Percentiles rank a stretch among this genome's conserved stretches.
These are phyloP conservation scores for Alternaria sp. DNA, from an alignment of 2,329 filamentous ascomycete genomes.

Conservation along the genomic window DNA sequence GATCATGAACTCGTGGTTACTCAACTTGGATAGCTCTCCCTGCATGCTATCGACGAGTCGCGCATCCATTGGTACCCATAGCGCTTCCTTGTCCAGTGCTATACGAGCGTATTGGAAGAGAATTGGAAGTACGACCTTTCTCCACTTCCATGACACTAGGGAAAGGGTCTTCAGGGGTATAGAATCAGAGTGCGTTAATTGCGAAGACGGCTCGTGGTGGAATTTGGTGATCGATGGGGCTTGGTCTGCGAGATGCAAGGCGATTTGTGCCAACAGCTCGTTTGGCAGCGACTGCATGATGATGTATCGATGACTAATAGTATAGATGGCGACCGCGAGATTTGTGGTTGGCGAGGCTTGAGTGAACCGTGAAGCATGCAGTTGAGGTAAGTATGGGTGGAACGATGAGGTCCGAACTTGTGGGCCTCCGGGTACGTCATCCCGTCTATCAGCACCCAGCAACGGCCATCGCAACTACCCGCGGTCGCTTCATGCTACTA, in stretches of 20 bases:
- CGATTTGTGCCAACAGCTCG: slow-evolving; percentile 46
- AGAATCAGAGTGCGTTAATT: slow-evolving; percentile 29
- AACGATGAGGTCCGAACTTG: background rate
- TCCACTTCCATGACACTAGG: slow-evolving; percentile 39
- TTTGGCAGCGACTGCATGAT: slow-evolving; percentile 42
- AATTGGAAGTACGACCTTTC: slow-evolving; percentile 39
- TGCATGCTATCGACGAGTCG: slow-evolving; percentile 44
- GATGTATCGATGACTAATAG: background rate
- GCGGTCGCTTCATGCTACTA: no score
- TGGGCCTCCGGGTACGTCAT: background rate
- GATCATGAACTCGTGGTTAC: slow-evolving; percentile 42
- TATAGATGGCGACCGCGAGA: background rate
- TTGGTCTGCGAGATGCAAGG: slow-evolving; percentile 35
- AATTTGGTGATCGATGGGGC: slow-evolving; percentile 44
- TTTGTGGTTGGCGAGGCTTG: background rate
- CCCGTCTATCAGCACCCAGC: background rate
- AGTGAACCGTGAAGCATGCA: background rate
- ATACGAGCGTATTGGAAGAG: slow-evolving; percentile 42
- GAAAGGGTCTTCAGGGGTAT: slow-evolving; percentile 42
- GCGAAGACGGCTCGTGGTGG: slow-evolving; percentile 36
- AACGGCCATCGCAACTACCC: background rate
- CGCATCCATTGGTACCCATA: slow-evolving; percentile 45
- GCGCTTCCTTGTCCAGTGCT: slow-evolving; percentile 32
- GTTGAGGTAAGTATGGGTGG: background rate
- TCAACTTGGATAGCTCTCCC: slow-evolving; percentile 35